Percentiles rank a stretch among this genome's conserved stretches.
Evolutionary conservation across 768 basidiomycete species (phyloP).

Genomic region (Boletus bicolor): DNA sequence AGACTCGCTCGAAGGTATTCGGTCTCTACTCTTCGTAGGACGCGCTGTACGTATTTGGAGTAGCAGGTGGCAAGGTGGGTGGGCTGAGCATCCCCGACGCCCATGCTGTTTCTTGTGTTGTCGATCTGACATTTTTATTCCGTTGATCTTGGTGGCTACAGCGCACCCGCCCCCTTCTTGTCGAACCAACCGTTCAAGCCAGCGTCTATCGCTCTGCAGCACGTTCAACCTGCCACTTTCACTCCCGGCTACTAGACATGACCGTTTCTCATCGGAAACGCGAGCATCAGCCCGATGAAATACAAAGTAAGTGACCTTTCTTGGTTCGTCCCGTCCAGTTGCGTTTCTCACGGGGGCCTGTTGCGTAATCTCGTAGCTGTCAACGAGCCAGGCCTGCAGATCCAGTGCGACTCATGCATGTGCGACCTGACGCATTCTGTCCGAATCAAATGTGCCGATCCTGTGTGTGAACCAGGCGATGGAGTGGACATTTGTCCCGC

Average conservation of each 20-base stretch:
- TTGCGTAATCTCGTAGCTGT: constrained; percentile 49
- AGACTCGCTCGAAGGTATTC: background rate
- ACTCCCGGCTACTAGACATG: constrained; percentile 34
- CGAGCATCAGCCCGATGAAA: constrained; percentile 61
- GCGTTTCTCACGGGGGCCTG: constrained; percentile 27
- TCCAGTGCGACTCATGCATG: constrained; percentile 79
- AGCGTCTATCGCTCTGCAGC: background rate
- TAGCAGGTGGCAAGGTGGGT: background rate
- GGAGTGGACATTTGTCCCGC: constrained; percentile 91
- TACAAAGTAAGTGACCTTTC: constrained; percentile 47
- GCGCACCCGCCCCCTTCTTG: background rate
- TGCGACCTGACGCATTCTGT: constrained; percentile 95
- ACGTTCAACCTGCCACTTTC: background rate
- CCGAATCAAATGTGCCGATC: constrained; percentile 93
- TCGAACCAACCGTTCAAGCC: background rate
- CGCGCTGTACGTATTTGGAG: background rate
- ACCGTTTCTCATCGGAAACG: constrained; percentile 67
- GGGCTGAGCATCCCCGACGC: background rate
- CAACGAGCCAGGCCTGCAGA: constrained; percentile 79
- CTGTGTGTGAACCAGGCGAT: constrained; percentile 64
- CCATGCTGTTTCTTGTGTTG: background rate
- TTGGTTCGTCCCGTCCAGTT: background rate
- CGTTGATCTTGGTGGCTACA: background rate
- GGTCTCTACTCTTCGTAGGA: background rate
- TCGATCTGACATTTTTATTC: background rate